Evolutionary conservation across 2,329 filamentous ascomycete genomes (phyloP).

Genomic region (Penicillium sp.): DNA sequence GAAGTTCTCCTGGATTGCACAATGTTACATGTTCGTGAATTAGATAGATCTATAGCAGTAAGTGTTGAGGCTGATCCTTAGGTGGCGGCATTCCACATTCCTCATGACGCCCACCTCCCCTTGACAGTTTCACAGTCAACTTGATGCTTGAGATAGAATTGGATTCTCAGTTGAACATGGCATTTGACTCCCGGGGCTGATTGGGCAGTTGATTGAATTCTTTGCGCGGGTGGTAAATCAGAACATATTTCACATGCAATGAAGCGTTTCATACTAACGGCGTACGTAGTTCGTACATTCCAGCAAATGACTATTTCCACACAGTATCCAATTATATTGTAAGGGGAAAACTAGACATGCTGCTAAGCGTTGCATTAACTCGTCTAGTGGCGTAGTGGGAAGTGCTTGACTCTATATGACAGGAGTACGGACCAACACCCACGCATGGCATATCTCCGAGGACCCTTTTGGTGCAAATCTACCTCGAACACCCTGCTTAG

Average conservation of each 20-base stretch:
- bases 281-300: background rate
- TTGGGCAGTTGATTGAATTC: background rate
- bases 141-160: no score
- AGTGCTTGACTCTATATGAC: slow-evolving; percentile 2
- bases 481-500: background rate
- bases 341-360: background rate
- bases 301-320: background rate
- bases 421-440: background rate
- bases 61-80: slow-evolving; percentile 6
- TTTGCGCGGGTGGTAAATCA: background rate
- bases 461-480: background rate
- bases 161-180: no score
- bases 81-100: slow-evolving; percentile 23
- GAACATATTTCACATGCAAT: background rate
- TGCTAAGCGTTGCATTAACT: background rate
- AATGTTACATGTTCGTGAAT: slow-evolving; percentile 1
- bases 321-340: background rate
- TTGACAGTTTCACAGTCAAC: background rate
- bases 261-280: background rate
- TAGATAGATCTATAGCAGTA: background rate
- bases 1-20: slow-evolving; percentile 14
- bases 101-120: background rate
- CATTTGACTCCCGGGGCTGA: background rate
- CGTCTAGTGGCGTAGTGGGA: background rate
- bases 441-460: background rate